Evolutionary conservation across 73 alveolate species (phyloP).

Genomic region (Uronychia binucleata): DNA sequence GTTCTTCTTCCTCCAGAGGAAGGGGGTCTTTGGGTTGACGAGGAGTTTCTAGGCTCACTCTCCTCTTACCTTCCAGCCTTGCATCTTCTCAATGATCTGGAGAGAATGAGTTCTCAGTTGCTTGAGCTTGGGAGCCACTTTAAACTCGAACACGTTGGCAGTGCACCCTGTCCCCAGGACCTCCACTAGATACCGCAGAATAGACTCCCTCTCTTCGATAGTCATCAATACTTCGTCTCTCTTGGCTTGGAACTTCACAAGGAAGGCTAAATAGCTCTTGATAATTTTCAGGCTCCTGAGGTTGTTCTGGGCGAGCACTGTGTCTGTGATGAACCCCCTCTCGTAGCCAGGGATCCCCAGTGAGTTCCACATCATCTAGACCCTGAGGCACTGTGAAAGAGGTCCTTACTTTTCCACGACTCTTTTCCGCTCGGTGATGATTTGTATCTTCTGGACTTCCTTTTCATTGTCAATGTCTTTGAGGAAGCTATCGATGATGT

Average conservation of each 20-base stretch:
- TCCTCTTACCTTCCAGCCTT: neutral
- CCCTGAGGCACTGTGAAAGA: neutral
- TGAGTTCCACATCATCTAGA: too few species aligned
- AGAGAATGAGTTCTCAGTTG: neutral
- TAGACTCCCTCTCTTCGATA: too few species aligned
- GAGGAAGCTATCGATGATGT: neutral
- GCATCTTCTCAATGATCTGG: neutral
- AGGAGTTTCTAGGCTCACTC: neutral
- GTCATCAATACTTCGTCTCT: too few species aligned
- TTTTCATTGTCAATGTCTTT: neutral
- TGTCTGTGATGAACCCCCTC: too few species aligned
- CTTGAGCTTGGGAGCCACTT: neutral
- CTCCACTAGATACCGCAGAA: too few species aligned
- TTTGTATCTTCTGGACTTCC: neutral
- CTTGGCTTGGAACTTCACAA: too few species aligned
- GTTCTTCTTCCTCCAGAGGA: neutral
- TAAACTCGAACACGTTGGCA: too few species aligned
- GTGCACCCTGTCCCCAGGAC: too few species aligned
- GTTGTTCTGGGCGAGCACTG: too few species aligned
- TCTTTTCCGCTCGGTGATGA: neutral
- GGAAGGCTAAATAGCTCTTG: too few species aligned
- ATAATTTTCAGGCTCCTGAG: too few species aligned
- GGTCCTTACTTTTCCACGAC: neutral
- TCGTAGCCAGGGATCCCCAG: too few species aligned
- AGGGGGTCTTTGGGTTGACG: neutral